Evolutionary conservation across 306 rosid genomes (phyloP), one percentile per base, ranked within the genome.

Genomic region (Cucurbita moschata): DNA sequence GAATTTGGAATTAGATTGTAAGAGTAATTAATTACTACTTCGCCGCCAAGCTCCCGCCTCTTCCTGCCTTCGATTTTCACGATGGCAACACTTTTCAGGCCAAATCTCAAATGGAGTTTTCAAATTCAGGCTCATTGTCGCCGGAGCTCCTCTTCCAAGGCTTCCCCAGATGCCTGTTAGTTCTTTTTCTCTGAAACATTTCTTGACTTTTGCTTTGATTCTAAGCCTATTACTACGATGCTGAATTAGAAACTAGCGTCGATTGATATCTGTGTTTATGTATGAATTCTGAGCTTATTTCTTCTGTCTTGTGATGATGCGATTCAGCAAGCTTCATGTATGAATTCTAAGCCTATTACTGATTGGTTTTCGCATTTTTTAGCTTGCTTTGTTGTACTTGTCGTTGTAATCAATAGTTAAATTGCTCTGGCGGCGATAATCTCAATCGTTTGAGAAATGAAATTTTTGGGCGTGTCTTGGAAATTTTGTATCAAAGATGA

Each of bases 51-150:
- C 85, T 77, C 70, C 82, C 78, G 75, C 57, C 8, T 72, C 74
- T 42, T 74, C 55, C 77, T 75, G 64, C 73, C 40, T 75, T 40
- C 80, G 7, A 46, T 10, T 16, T 61, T 76, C 81, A 73, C 46
- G 15, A 92, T 92, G 98, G 96, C 87, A 77, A 67, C 87, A 72
- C 80, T 82, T 84, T 88, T 88, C 75, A 80, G 86, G 76, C 82
- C 88, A 9, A 86, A 82, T 75, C 80, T 88, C 76, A 86, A 84
- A 77, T 81, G 76, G 64, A 79, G 67, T 58, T 73, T 81, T 37
- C 88, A 83, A 14, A 10, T 85, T 81, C 88, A 79, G 65, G 73
- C 87, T 75, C 87, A 79, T 57, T 77, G 81, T 73, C 83, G 77
- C 78, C 10, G 78, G 44, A 67, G 8, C 61, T 83, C 94, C 16